Evolutionary conservation across 768 basidiomycete species (phyloP).

Genomic region (Austroboletus festivus): DNA sequence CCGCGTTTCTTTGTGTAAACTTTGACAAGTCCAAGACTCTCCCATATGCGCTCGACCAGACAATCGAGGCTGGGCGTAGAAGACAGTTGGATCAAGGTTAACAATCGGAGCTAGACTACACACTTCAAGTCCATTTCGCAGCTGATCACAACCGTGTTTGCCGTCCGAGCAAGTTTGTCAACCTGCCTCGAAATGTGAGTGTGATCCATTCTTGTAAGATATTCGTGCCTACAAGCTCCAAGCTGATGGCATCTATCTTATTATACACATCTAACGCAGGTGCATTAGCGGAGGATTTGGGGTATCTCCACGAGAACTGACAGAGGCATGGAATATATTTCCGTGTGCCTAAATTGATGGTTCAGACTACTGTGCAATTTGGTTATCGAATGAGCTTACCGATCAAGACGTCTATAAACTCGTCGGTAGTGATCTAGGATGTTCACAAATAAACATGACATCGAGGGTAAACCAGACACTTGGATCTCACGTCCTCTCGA

Average conservation of each 20-base stretch:
- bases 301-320: conserved; percentile 34
- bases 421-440: conserved; percentile 86
- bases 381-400: conserved; percentile 41
- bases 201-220: background rate
- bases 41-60: conserved; percentile 76
- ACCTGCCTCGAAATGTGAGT: conserved; percentile 35
- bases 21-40: conserved; percentile 76
- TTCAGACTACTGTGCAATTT: background rate
- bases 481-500: conserved; percentile 77
- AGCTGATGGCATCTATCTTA: conserved; percentile 88
- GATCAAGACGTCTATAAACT: conserved; percentile 98
- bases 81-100: conserved; percentile 3
- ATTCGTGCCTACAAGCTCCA: conserved; percentile 49
- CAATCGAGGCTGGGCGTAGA: conserved; percentile 53
- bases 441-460: background rate
- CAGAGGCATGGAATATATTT: conserved; percentile 96
- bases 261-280: conserved; percentile 81
- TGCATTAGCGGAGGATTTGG: background rate
- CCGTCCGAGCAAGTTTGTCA: conserved; percentile 77
- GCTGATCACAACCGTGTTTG: conserved; percentile 89
- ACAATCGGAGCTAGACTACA: conserved; percentile 14
- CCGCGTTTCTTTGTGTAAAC: conserved; percentile 98
- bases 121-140: conserved; percentile 94
- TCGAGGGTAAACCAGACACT: conserved; percentile 3
- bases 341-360: conserved; percentile 61